Evolutionary conservation across 106 monocot genomes (phyloP).

Genomic region (Dendrobium huoshanense): DNA sequence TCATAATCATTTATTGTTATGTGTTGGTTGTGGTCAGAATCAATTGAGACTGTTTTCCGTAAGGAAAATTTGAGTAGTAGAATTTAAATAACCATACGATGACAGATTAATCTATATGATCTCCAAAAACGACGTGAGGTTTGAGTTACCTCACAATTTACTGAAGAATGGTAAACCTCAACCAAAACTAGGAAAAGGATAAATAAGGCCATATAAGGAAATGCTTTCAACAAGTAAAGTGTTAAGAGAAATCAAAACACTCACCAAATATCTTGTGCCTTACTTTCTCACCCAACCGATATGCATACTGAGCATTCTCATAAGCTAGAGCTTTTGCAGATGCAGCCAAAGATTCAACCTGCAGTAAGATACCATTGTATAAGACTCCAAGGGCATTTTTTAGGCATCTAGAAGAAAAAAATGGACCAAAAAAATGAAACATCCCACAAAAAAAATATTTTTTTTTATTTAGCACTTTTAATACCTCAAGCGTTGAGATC

Average conservation of each 20-base stretch:
- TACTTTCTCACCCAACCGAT: slow-evolving; percentile 89
- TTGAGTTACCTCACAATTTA: not conserved
- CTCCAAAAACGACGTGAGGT: not conserved
- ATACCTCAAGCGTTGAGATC: slow-evolving; percentile 81
- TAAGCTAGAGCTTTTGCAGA: slow-evolving; percentile 85
- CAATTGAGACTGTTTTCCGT: not conserved
- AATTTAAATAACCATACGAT: not conserved
- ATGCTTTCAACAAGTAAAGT: not conserved
- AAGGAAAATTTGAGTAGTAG: not conserved
- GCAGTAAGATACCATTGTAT: slow-evolving; percentile 3
- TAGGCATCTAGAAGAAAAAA: not conserved
- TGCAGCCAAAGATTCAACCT: slow-evolving; percentile 83
- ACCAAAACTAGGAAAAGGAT: not conserved
- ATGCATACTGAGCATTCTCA: slow-evolving; percentile 76
- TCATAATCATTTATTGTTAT: not conserved
- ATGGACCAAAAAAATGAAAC: not conserved
- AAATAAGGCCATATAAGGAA: not conserved
- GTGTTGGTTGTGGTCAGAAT: not conserved
- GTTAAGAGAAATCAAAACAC: not conserved
- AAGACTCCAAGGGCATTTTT: not conserved
- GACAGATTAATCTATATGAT: not conserved
- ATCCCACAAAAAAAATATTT: not conserved
- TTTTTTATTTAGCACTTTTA: not conserved
- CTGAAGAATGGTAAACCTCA: not conserved
- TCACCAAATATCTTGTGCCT: slow-evolving; percentile 75